A percentile compares a stretch with the other conserved stretches of the same genome.
phyloP scores from a whole-genome alignment of 805 yeast genomes.

The Zygosaccharomyces rouxii region DNA sequence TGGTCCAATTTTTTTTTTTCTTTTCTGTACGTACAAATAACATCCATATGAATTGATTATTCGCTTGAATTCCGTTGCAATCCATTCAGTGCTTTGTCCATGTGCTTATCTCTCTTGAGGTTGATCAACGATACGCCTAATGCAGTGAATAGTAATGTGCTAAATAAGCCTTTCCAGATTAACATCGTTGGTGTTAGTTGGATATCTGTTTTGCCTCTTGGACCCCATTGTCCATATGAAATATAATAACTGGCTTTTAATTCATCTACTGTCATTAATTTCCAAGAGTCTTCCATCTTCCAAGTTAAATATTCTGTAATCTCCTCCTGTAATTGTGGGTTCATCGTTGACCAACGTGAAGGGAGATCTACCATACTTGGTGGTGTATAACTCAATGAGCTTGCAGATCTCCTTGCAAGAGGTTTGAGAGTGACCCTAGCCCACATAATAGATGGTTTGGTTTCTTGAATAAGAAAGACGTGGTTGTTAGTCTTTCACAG shows the following conservation, averaged over 20 bases:
- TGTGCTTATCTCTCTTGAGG: slow-evolving; percentile 19
- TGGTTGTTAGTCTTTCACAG: not conserved
- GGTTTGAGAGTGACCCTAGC: not conserved
- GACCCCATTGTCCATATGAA: slow-evolving; percentile 40
- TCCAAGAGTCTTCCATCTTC: slow-evolving; percentile 36
- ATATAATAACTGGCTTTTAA: slow-evolving; percentile 34
- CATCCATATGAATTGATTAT: not conserved
- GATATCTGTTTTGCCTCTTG: slow-evolving; percentile 14
- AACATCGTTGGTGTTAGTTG: slow-evolving; percentile 14
- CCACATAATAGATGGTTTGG: not conserved
- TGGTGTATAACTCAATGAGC: slow-evolving; percentile 19
- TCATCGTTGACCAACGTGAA: slow-evolving; percentile 34
- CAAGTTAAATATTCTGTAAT: slow-evolving; percentile 35
- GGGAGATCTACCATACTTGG: slow-evolving; percentile 32
- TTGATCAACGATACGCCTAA: slow-evolving; percentile 19
- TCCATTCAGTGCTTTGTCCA: slow-evolving; percentile 1
- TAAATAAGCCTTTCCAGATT: slow-evolving; percentile 24
- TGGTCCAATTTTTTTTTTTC: slow-evolving; percentile 1
- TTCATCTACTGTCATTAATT: slow-evolving; percentile 27
- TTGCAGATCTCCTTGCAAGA: not conserved
- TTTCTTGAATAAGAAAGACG: not conserved
- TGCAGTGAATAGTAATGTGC: slow-evolving; percentile 20
- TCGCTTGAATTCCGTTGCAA: slow-evolving; percentile 1
- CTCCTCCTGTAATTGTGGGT: slow-evolving; percentile 35
- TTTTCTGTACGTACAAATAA: not conserved